phyloP scores from a whole-genome alignment of 1,284 basidiomycete species.

The Trichosporon sp. region DNA sequence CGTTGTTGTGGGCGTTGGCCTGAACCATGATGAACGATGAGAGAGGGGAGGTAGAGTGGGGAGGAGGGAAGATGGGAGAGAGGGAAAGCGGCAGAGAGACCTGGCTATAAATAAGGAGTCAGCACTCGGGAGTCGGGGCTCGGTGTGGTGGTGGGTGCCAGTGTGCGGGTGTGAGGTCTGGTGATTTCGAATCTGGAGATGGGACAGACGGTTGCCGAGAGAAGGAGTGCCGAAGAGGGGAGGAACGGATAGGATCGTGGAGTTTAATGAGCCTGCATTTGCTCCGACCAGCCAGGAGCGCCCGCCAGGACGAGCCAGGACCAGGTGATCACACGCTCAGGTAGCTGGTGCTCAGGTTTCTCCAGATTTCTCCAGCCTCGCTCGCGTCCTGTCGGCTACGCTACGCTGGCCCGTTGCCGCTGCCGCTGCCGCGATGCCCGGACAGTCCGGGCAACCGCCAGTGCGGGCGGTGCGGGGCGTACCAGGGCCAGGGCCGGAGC shows the following conservation, averaged over 20 bases:
- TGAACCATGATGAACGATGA: conserved; percentile 30
- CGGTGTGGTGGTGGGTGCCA: neutral
- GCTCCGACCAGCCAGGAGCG: neutral
- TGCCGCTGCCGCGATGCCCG: too few relatives aligned
- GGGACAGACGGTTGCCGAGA: neutral
- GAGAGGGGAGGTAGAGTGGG: conserved; percentile 3
- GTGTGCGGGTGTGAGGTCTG: neutral
- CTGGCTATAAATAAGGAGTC: conserved; percentile 5
- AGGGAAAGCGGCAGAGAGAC: neutral
- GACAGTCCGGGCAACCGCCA: neutral
- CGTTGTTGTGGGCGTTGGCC: conserved; percentile 40
- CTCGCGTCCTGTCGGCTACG: neutral
- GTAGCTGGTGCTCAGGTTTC: neutral
- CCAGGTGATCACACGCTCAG: conserved; percentile 3
- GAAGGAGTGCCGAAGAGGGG: conserved; percentile 5
- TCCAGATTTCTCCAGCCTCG: conserved; percentile 1
- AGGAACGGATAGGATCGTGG: conserved; percentile 3
- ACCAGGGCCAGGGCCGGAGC: neutral
- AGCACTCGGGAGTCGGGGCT: neutral
- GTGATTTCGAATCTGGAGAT: conserved; percentile 4
- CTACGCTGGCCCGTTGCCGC: neutral
- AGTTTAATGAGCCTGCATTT: conserved; percentile 1
- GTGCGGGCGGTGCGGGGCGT: neutral
- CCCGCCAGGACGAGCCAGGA: neutral
- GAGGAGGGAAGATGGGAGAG: conserved; percentile 10